Conservation (phyloP, 768 basidiomycete species). For the Astraeus odoratus region DNA sequence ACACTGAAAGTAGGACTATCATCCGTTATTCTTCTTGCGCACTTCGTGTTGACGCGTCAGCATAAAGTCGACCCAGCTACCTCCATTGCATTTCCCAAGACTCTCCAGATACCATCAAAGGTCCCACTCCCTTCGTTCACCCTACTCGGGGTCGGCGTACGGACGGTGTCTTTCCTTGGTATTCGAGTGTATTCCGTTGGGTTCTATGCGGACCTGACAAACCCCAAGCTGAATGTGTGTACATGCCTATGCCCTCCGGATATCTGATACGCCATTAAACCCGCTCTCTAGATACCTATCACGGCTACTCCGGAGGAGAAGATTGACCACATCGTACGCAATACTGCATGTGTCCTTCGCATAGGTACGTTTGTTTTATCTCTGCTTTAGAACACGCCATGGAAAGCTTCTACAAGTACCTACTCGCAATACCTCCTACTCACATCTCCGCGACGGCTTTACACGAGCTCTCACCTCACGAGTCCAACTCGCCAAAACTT, state of each 20-base stretch:
- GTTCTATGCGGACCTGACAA: slow-evolving; percentile 81
- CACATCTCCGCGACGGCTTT: slow-evolving; percentile 79
- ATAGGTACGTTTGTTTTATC: slow-evolving; percentile 45
- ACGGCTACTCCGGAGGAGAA: slow-evolving; percentile 62
- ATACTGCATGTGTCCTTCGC: slow-evolving; percentile 64
- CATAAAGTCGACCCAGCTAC: slow-evolving; percentile 64
- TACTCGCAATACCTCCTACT: slow-evolving; percentile 67
- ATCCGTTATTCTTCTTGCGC: background rate
- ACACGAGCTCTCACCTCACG: slow-evolving; percentile 65
- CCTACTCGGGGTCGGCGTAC: slow-evolving; percentile 78
- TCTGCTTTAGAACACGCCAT: background rate
- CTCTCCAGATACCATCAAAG: slow-evolving; percentile 57
- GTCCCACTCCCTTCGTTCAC: slow-evolving; percentile 54
- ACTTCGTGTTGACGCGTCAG: background rate
- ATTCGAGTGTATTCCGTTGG: slow-evolving; percentile 87
- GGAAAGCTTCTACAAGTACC: slow-evolving; percentile 46
- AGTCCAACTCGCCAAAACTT: slow-evolving; percentile 44
- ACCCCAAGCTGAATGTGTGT: slow-evolving; percentile 52
- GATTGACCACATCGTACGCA: slow-evolving; percentile 57
- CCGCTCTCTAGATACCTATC: slow-evolving; percentile 39
- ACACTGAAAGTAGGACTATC: slow-evolving; percentile 6
- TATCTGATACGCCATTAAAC: too few relatives aligned
- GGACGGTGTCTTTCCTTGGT: slow-evolving; percentile 82
- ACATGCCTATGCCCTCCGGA: background rate
- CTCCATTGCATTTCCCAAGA: slow-evolving; percentile 64